Evolutionary conservation across 768 basidiomycete genomes (phyloP), one percentile per base, ranked within the genome.

Genomic region (Tremella mesenterica): DNA sequence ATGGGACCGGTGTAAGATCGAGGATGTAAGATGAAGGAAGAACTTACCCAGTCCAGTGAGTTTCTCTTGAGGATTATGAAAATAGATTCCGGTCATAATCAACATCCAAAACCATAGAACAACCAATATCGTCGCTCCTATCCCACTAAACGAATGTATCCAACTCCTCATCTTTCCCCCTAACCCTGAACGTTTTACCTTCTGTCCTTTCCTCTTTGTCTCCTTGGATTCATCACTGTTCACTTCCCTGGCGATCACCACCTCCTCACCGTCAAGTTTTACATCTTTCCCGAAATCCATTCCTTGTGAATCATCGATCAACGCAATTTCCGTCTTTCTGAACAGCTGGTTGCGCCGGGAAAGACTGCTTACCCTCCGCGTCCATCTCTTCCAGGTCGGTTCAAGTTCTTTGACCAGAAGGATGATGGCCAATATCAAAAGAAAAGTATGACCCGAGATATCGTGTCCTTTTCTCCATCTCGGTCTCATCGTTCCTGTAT

Each of bases 361-460:
- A 18, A 41, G 14, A 5, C 39, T 41, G 43, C 50, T 30, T 43
- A n/a, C 25, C 4, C 38, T 5, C 38, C 4, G 33, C 33, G 33
- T 18, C 60, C 60, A 61, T 31, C 44, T 28, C 18, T 51, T 34
- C 62, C 61, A 65, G 0, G 55, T 61, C 3, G 79, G 77, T 16
- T 78, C 75, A 28, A 92, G 71, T 71, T 90, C 86, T 66, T 88
- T 83, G 8, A 81, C 78, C 36, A 96, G 79, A 71, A 95, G 86
- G 23, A 93, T 76, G 13, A 79, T 75, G 13, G 83, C 78, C 76
- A 93, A 80, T 2, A 85, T 85, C 58, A 96, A 79, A 56, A 97
- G 79, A 76, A 95, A 96, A 27, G 90, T 77, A 67, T 96, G 93
- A 6, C 93, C 93, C 0, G 89, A 92, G 13, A 96, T 81, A 64